These are phyloP conservation scores for Fistulinella prunicolor DNA, from an alignment of 768 basidiomycete genomes.

Conservation along the genomic window DNA sequence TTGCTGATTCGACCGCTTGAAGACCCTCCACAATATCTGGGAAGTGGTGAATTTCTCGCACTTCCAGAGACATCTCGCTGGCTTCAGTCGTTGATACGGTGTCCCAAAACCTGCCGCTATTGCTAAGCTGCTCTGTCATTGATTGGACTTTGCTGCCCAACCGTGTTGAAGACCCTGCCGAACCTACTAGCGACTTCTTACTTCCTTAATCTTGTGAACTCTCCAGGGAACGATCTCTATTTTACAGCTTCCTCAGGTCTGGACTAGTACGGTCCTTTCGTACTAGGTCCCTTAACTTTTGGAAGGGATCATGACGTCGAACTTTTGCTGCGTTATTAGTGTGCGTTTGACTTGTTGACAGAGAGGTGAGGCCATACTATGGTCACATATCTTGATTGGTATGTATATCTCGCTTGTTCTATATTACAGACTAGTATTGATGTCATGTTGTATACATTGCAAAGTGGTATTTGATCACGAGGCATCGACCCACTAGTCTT, in stretches of 20 bases:
- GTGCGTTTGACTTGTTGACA: too few species aligned
- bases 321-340: too few species aligned
- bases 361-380: too few species aligned
- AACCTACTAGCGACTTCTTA: neutral
- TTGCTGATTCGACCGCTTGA: conserved; percentile 1
- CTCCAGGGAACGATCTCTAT: conserved; percentile 7
- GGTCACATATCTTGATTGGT: too few species aligned
- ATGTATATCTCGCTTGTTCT: too few species aligned
- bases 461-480: too few species aligned
- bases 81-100: neutral
- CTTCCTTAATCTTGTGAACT: neutral
- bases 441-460: too few species aligned
- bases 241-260: conserved; percentile 3
- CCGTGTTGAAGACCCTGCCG: neutral
- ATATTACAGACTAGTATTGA: too few species aligned
- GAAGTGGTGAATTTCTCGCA: neutral
- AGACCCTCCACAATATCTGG: conserved; percentile 5
- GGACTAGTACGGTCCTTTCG: too few species aligned
- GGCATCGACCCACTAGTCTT: too few species aligned
- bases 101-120: neutral
- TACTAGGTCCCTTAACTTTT: too few species aligned
- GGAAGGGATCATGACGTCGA: too few species aligned
- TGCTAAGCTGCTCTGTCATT: neutral
- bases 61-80: neutral
- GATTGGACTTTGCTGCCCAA: conserved; percentile 14